A percentile compares a stretch with the other conserved stretches of the same genome.
Conservation (phyloP, 2,329 filamentous ascomycete species). For the Hypoxylon rubiginosum region DNA sequence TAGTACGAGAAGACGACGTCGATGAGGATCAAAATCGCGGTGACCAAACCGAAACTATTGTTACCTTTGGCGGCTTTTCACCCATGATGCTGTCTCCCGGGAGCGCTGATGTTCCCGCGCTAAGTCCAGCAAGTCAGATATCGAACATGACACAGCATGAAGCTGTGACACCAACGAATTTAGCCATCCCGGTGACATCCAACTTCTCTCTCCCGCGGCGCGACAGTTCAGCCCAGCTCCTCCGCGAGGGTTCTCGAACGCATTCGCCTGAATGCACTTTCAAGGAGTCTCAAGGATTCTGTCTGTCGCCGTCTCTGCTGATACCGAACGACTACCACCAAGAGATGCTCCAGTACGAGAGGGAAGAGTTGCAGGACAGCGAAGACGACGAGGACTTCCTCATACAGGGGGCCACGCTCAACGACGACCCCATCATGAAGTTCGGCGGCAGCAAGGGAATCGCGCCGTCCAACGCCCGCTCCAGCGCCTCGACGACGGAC, state of each 20-base stretch:
- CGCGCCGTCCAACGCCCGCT: slow-evolving; percentile 58
- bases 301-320: slow-evolving; percentile 71
- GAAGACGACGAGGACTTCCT: slow-evolving; percentile 52
- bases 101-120: slow-evolving; percentile 60
- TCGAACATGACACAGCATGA: slow-evolving; percentile 59
- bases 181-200: slow-evolving; percentile 55
- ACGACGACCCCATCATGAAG: slow-evolving; percentile 54
- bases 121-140: slow-evolving; percentile 64
- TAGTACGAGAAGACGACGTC: slow-evolving; percentile 52
- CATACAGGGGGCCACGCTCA: slow-evolving; percentile 30
- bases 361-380: slow-evolving; percentile 49
- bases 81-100: slow-evolving; percentile 50
- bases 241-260: slow-evolving; percentile 55
- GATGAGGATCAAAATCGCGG: slow-evolving; percentile 23
- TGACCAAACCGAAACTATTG: slow-evolving; percentile 27
- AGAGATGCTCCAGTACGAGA: slow-evolving; percentile 63
- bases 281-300: slow-evolving; percentile 71
- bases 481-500: slow-evolving; percentile 68
- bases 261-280: slow-evolving; percentile 67
- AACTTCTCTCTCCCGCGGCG: slow-evolving; percentile 67
- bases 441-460: slow-evolving; percentile 53
- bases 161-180: slow-evolving; percentile 60
- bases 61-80: slow-evolving; percentile 28
- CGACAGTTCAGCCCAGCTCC: slow-evolving; percentile 52
- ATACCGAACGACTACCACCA: slow-evolving; percentile 71